Percentiles rank a stretch among this genome's conserved stretches.
Conservation (phyloP, 805 yeast genomes). For the Metschnikowia chrysomelidarum region DNA sequence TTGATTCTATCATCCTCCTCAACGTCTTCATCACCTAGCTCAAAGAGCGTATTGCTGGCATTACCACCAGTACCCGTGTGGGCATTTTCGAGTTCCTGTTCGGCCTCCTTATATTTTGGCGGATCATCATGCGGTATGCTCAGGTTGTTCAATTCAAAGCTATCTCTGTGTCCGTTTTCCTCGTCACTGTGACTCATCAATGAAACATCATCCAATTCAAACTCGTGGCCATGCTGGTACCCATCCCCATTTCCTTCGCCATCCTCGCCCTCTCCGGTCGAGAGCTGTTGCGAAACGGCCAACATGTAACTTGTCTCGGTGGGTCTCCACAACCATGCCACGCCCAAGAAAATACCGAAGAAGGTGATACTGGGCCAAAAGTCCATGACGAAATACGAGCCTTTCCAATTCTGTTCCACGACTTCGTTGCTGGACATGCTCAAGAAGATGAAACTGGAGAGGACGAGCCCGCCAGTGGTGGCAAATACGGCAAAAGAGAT, state of each 20-base stretch:
- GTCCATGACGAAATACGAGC: conserved; percentile 81
- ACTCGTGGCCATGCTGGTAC: conserved; percentile 47
- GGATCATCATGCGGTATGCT: conserved; percentile 24
- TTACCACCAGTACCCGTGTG: conserved; percentile 13
- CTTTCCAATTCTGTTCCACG: conserved; percentile 88
- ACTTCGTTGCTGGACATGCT: conserved; percentile 74
- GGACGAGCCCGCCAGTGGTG: conserved; percentile 65
- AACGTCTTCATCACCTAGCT: conserved; percentile 38
- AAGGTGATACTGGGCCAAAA: conserved; percentile 95
- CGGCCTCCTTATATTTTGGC: conserved; percentile 30
- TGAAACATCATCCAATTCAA: conserved; percentile 57
- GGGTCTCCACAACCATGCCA: conserved; percentile 96
- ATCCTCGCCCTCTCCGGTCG: conserved; percentile 63
- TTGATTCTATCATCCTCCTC: conserved; percentile 12
- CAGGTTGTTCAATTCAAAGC: conserved; percentile 36
- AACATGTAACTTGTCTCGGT: conserved; percentile 92
- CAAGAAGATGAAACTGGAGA: conserved; percentile 67
- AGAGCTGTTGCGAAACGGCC: conserved; percentile 91
- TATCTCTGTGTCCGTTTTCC: conserved; percentile 31
- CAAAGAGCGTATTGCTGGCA: conserved; percentile 37
- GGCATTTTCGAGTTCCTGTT: conserved; percentile 13
- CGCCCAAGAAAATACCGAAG: conserved; percentile 75
- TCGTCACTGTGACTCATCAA: conserved; percentile 49
- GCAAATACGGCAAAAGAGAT: conserved; percentile 70
- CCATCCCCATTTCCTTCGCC: conserved; percentile 21